These are phyloP conservation scores for Dacryopinax primogenitus DNA, from an alignment of 768 basidiomycete genomes.

Conservation along the genomic window DNA sequence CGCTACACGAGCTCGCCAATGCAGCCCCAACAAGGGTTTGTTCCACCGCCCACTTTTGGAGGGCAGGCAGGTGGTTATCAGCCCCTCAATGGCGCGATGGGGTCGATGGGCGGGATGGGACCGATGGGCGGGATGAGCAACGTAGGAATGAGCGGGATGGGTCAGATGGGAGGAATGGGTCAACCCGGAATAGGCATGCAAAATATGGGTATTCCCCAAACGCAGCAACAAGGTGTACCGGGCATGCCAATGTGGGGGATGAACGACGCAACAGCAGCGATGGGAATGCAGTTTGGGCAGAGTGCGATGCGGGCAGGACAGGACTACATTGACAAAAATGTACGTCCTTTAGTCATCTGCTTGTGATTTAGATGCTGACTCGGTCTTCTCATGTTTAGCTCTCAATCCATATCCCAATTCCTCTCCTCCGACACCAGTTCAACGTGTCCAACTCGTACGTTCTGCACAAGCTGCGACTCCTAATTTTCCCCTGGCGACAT, in stretches of 20 bases:
- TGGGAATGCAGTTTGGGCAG: constrained; percentile 90
- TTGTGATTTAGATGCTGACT: constrained; percentile 14
- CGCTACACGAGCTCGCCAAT: constrained; percentile 53
- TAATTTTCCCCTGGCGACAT: constrained; percentile 95
- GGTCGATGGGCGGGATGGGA: not conserved
- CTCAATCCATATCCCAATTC: constrained; percentile 46
- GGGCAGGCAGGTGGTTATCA: constrained; percentile 29
- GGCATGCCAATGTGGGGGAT: constrained; percentile 53
- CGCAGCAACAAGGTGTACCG: constrained; percentile 19
- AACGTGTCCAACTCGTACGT: constrained; percentile 96
- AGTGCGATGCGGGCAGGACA: constrained; percentile 87
- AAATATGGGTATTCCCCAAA: constrained; percentile 4
- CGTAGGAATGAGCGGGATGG: not conserved
- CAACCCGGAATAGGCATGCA: constrained; percentile 7
- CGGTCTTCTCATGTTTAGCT: not conserved
- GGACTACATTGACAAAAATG: constrained; percentile 90
- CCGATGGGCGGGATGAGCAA: not conserved
- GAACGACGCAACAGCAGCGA: constrained; percentile 85
- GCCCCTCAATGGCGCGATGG: constrained; percentile 22
- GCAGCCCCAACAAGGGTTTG: constrained; percentile 21
- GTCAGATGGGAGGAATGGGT: not conserved
- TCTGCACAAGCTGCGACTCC: constrained; percentile 67
- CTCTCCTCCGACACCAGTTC: constrained; percentile 77
- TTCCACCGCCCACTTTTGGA: constrained; percentile 16
- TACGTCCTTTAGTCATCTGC: constrained; percentile 29